These are phyloP conservation scores for Vitis vinifera DNA, from an alignment of 164 flowering plant species.

Conservation along the genomic window ASM3070453v1 NC_081822.1:10198001-10198500, in stretches of 20 bases:
- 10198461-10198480: background rate
- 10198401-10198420: background rate
- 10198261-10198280: background rate
- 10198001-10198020: slow-evolving; percentile 64
- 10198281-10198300: slow-evolving; percentile 17
- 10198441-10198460: background rate
- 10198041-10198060: slow-evolving; percentile 74
- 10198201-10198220: background rate
- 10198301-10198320: slow-evolving; percentile 37
- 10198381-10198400: slow-evolving; percentile 1
- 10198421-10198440: background rate
- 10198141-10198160: background rate
- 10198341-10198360: slow-evolving; percentile 52
- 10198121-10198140: background rate
- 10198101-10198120: slow-evolving; percentile 26
- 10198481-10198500: slow-evolving; percentile 41
- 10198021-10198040: slow-evolving; percentile 60
- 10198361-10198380: slow-evolving; percentile 57
- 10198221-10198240: background rate
- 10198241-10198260: background rate
- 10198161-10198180: no score
- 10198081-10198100: slow-evolving; percentile 76
- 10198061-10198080: slow-evolving; percentile 67
- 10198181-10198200: background rate
- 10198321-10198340: slow-evolving; percentile 33